A percentile compares a stretch with the other conserved stretches of the same genome.
These are phyloP conservation scores for Phoenix dactylifera DNA, from an alignment of 176 grass and related monocot genomes.

Conservation along the genomic window DNA sequence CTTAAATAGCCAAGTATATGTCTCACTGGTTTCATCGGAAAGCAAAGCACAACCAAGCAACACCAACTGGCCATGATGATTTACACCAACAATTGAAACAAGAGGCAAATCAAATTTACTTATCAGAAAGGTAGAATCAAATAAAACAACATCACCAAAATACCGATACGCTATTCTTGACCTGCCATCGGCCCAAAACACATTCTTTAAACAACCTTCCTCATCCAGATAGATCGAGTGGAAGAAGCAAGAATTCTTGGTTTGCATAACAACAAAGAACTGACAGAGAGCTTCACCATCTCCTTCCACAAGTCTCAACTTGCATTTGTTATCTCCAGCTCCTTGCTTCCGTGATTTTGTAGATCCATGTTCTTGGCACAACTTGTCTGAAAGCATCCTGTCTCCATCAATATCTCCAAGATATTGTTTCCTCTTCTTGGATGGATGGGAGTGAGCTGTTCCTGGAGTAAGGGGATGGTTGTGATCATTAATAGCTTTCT, in stretches of 20 bases:
- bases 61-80: slow-evolving; percentile 17
- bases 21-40: slow-evolving; percentile 2
- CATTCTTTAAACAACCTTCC: slow-evolving; percentile 5
- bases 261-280: slow-evolving; percentile 9
- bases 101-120: slow-evolving; percentile 1
- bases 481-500: slow-evolving; percentile 3
- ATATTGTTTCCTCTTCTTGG: slow-evolving; percentile 11
- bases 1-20: slow-evolving; percentile 15
- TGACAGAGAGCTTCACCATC: background rate
- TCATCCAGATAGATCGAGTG: background rate
- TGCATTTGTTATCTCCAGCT: slow-evolving; percentile 5
- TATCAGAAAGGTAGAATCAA: slow-evolving; percentile 6
- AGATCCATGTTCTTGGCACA: too few species aligned
- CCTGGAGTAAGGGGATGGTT: slow-evolving; percentile 8
- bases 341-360: background rate
- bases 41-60: slow-evolving; percentile 21
- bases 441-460: background rate
- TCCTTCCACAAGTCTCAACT: background rate
- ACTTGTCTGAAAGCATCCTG: background rate
- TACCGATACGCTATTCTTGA: background rate
- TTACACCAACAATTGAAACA: slow-evolving; percentile 3
- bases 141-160: slow-evolving; percentile 5
- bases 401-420: background rate
- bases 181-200: slow-evolving; percentile 6
- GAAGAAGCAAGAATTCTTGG: background rate